Evolutionary conservation across 1,284 basidiomycete species (phyloP), one percentile per base, ranked within the genome.

Genomic region (Boletellus deceptivus): DNA sequence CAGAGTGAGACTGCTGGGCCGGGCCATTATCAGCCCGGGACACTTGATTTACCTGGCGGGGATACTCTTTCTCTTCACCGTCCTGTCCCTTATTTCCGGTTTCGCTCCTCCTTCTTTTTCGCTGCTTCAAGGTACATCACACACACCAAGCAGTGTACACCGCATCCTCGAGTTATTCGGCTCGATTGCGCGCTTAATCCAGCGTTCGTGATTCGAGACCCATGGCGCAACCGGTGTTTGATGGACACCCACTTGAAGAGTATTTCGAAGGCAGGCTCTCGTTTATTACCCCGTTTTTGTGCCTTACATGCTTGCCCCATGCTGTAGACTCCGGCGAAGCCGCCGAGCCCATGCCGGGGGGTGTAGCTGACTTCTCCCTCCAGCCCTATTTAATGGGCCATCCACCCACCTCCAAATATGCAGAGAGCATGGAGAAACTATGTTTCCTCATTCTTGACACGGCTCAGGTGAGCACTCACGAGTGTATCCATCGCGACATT

Each of bases 181-280:
- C 46, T 46, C 37, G 49, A 51, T 58, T 45, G 27, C 41, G 29
- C 18, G 33, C 31, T 36, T 40, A 43, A 18, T n/a, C 41, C 42
- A 7, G 29, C 18, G 6, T 31, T 33, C 13, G 29, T 13, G 46
- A 41, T 40, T 46, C 34, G 43, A 43, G 41, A 27, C 41, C 43
- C 47, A 91, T 91, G 88, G 88, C 88, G 31, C 84, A 90, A 72
- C 77, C 88, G 55, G 67, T 89, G 56, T 89, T 86, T 69, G 80
- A 88, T 58, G 80, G 87, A 52, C 87, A 89, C 61, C 88, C 88
- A 38, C 76, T 91, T 38, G 80, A 84, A 61, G 77, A 82, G 57
- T 91, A 91, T 65, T 72, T 91, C 46, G 73, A 76, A 75, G 82
- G 88, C 86, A 53, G 44, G 79, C 70, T 29, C 29, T 48, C 41